Base-by-base conservation (phyloP, 257 asterid genomes). In the Fraxinus pennsylvanica region DNA sequence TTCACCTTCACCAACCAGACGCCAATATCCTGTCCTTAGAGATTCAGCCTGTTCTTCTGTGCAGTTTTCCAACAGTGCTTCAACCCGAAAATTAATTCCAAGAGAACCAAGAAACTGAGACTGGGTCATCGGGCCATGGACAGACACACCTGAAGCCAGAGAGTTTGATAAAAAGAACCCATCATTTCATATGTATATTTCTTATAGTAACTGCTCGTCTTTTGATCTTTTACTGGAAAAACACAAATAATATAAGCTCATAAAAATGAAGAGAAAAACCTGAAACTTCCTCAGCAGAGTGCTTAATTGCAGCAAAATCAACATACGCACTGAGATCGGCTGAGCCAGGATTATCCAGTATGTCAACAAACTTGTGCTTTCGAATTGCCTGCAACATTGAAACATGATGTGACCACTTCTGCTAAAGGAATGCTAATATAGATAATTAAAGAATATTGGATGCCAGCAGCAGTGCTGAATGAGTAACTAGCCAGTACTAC, bases 311-410 rank as follows among this genome's bases (percentile, higher is more conserved):
- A 65, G 90, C 84, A 79, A 91, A 91, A 84, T 91, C 98, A 68
- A 91, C 97, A 68, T 93, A 93, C 5, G 93, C 97, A 80, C 97
- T 90, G 67, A 93, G 94, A 87, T 93, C 98, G 35, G 97, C 97
- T 19, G 87, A 78, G 50, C 98, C 96, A 19, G 97, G 98, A 81
- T 89, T 79, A 77, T 93, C 98, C 76, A 93, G 88, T 52, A 91
- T 85, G 80, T 90, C 81, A 3, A 93, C 97, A 73, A 93, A 93
- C 82, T 89, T 81, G 71, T 93, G 98, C 75, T 91, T 91, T 76
- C 92, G 89, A 74, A 93, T 93, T 38, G 98, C 98, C 98, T 93
- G 88, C 39, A 77, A 71, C 29, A 57, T 29, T 47, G 33, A 43
- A 79, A 19, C 36, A 61, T 68, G 38, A 4, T 67, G 41, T 65